Conservation (phyloP, 257 asterid species). For the Prunella vulgaris region DNA sequence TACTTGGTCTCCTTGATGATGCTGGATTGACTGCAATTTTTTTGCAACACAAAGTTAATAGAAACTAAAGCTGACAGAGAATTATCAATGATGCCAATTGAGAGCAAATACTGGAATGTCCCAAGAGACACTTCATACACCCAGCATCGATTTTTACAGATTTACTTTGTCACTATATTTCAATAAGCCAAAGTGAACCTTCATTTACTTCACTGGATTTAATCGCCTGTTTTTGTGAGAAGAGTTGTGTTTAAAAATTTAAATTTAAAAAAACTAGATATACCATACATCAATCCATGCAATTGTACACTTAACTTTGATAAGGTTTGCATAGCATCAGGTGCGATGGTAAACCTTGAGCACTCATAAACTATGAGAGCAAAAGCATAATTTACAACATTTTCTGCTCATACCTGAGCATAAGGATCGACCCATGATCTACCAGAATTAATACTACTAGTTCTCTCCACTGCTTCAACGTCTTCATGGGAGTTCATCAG, state of each 20-base stretch:
- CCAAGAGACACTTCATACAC: neutral
- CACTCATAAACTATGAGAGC: neutral
- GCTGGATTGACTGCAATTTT: conserved; percentile 50
- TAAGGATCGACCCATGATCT: conserved; percentile 53
- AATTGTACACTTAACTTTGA: neutral
- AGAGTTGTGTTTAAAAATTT: neutral
- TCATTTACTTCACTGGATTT: neutral
- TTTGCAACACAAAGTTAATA: conserved; percentile 8
- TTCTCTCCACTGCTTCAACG: conserved; percentile 50
- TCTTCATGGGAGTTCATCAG: conserved; percentile 40
- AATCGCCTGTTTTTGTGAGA: neutral
- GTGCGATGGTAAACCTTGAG: neutral
- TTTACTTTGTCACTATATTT: neutral
- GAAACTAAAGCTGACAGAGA: conserved; percentile 12
- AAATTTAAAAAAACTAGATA: neutral
- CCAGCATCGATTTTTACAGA: neutral
- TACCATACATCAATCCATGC: neutral
- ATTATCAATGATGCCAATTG: neutral
- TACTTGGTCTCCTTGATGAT: conserved; percentile 39
- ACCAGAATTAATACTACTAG: conserved; percentile 48
- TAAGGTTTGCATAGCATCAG: neutral
- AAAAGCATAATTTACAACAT: neutral
- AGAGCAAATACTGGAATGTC: neutral
- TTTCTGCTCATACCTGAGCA: conserved; percentile 37
- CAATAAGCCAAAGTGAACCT: neutral